Conservation (phyloP, 495 filamentous ascomycete species). For the Hypoxylon perforatum region DNA sequence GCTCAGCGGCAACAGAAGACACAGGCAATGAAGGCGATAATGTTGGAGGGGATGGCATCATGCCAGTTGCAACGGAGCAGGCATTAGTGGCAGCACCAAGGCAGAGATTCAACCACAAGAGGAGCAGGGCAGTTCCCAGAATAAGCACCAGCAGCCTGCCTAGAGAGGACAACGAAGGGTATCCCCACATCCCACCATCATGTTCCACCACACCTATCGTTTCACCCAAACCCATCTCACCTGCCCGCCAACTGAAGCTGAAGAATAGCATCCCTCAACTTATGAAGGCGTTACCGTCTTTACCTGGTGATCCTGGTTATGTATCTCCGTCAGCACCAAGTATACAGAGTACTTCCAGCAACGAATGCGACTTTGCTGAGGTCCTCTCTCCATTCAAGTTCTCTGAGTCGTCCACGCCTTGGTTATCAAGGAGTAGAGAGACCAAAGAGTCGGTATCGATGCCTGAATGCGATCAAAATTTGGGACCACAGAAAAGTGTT, state of each 20-base stretch:
- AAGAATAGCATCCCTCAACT: conserved; percentile 63
- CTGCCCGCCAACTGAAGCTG: conserved; percentile 56
- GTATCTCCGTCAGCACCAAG: conserved; percentile 31
- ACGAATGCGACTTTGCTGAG: conserved; percentile 40
- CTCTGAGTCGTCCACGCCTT: conserved; percentile 11
- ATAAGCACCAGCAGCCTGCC: conserved; percentile 44
- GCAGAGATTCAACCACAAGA: conserved; percentile 38
- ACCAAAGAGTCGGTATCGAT: not conserved
- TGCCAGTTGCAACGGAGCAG: conserved; percentile 3
- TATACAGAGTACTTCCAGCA: conserved; percentile 23
- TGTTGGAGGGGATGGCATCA: not conserved
- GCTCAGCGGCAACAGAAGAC: not conserved
- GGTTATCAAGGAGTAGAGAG: not conserved
- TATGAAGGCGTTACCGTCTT: conserved; percentile 61
- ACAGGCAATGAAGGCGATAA: not conserved
- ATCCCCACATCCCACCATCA: conserved; percentile 40
- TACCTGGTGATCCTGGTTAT: conserved; percentile 49
- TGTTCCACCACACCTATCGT: conserved; percentile 50
- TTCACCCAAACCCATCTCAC: conserved; percentile 59
- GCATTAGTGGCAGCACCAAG: not conserved
- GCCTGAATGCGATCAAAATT: not conserved
- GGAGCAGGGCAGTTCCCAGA: conserved; percentile 40
- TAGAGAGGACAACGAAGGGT: conserved; percentile 41
- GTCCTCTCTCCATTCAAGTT: conserved; percentile 41
- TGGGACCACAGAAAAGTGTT: conserved; percentile 20